phyloP scores from a whole-genome alignment of 768 basidiomycete genomes.

The Leccinellum rugosiceps region DNA sequence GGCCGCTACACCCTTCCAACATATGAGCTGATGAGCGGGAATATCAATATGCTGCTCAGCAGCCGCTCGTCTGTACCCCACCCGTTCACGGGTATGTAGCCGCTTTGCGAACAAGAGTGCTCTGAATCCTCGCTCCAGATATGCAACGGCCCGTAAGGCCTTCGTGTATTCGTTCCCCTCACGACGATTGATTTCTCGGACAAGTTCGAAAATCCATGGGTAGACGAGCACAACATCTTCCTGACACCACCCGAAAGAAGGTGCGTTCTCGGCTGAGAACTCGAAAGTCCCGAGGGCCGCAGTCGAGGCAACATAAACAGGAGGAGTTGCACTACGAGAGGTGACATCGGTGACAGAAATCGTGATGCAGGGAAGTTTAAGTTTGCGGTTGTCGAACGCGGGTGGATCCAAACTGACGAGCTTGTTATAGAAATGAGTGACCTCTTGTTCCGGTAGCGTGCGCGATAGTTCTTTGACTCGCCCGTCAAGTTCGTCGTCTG shows the following conservation, averaged over 20 bases:
- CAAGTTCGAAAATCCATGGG: constrained; percentile 11
- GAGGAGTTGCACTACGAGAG: neutral
- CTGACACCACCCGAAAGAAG: neutral
- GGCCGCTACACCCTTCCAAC: neutral
- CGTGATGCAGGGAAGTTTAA: constrained; percentile 12
- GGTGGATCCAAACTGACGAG: neutral
- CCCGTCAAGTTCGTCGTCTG: neutral
- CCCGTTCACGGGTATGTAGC: neutral
- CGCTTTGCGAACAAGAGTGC: constrained; percentile 8
- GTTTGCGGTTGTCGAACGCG: constrained; percentile 4
- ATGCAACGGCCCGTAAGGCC: neutral
- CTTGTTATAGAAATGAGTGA: neutral
- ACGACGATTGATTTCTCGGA: neutral
- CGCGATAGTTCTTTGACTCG: neutral
- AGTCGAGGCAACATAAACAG: neutral
- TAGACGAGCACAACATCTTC: constrained; percentile 4
- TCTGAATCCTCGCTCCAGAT: constrained; percentile 10
- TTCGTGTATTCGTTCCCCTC: neutral
- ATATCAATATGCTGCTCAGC: neutral
- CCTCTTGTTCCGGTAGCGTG: neutral
- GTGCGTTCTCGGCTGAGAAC: neutral
- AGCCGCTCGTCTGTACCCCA: constrained; percentile 18
- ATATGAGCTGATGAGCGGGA: neutral
- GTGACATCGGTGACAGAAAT: neutral
- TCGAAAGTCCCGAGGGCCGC: neutral